Evolutionary conservation across 1,284 basidiomycete species (phyloP).

Genomic region (Wallemia mellicola): DNA sequence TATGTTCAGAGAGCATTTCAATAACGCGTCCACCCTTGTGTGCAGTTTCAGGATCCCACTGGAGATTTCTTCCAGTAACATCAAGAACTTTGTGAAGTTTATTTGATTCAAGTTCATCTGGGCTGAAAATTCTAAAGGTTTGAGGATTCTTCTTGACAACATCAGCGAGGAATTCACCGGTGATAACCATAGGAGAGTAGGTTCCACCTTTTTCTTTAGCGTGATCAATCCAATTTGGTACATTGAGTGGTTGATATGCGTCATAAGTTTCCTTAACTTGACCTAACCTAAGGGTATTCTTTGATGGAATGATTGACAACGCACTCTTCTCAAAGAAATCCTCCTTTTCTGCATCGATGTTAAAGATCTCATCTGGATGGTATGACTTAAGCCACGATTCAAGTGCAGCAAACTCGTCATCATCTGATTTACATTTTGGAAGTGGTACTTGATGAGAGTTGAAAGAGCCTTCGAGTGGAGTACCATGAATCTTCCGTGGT

Average conservation of each 20-base stretch:
- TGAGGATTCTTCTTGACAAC: conserved; percentile 29
- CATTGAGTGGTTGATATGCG: conserved; percentile 27
- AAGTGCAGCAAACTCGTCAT: conserved; percentile 30
- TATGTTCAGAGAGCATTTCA: conserved; percentile 66
- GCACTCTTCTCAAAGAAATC: conserved; percentile 18
- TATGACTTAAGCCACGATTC: conserved; percentile 41
- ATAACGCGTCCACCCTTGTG: conserved; percentile 39
- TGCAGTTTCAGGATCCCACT: conserved; percentile 32
- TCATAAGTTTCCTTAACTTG: conserved; percentile 34
- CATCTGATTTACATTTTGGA: conserved; percentile 30
- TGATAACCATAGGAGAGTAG: conserved; percentile 42
- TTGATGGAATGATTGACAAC: conserved; percentile 29
- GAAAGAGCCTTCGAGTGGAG: conserved; percentile 46
- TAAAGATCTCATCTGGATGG: conserved; percentile 30
- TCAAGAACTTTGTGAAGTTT: conserved; percentile 52
- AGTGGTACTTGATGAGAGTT: conserved; percentile 52
- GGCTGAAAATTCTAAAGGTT: conserved; percentile 63
- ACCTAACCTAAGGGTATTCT: conserved; percentile 28
- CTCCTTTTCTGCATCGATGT: conserved; percentile 12
- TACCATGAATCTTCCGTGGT: conserved; percentile 30
- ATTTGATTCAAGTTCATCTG: conserved; percentile 65
- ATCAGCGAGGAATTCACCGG: conserved; percentile 25
- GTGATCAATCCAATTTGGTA: conserved; percentile 34
- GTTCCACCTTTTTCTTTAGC: conserved; percentile 26
- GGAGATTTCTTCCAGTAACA: conserved; percentile 31